Percentiles rank a stretch among this genome's conserved stretches.
Conservation (phyloP, 2,329 filamentous ascomycete species). For the Phialophora tarda region DNA sequence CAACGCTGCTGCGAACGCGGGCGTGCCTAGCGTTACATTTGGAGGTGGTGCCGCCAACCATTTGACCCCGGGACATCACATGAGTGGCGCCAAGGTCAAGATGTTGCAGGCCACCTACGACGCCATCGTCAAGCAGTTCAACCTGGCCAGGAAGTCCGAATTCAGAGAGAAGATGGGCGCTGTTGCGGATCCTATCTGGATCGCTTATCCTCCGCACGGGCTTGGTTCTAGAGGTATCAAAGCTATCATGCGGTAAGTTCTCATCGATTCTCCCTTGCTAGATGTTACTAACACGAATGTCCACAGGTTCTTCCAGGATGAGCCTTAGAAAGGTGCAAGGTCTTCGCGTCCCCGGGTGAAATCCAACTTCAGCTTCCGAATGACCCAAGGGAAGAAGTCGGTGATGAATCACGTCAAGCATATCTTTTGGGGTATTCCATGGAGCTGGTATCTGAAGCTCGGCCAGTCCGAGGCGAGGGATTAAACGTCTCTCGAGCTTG, state of each 20-base stretch:
- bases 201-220: conserved; percentile 86
- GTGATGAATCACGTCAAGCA: conserved; percentile 6
- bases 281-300: neutral
- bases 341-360: conserved; percentile 15
- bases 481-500: neutral
- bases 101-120: conserved; percentile 83
- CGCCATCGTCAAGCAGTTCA: conserved; percentile 78
- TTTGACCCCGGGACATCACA: conserved; percentile 78
- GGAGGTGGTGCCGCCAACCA: conserved; percentile 78
- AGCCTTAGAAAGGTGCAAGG: conserved; percentile 20
- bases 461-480: neutral
- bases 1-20: conserved; percentile 62
- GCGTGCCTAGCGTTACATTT: conserved; percentile 76
- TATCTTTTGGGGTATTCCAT: conserved; percentile 10
- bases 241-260: conserved; percentile 61
- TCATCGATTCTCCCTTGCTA: neutral
- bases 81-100: conserved; percentile 79
- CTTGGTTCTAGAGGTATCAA: conserved; percentile 80
- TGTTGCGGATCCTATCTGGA: conserved; percentile 81
- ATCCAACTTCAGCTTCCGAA: conserved; percentile 3
- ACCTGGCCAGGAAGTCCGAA: conserved; percentile 81
- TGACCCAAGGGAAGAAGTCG: conserved; percentile 11
- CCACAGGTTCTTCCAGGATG: conserved; percentile 36
- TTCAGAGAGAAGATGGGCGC: conserved; percentile 92
- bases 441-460: conserved; percentile 4